These are phyloP conservation scores for Pyrenophora teres DNA, from an alignment of 2,329 filamentous ascomycete species.

Conservation along the genomic window DNA sequence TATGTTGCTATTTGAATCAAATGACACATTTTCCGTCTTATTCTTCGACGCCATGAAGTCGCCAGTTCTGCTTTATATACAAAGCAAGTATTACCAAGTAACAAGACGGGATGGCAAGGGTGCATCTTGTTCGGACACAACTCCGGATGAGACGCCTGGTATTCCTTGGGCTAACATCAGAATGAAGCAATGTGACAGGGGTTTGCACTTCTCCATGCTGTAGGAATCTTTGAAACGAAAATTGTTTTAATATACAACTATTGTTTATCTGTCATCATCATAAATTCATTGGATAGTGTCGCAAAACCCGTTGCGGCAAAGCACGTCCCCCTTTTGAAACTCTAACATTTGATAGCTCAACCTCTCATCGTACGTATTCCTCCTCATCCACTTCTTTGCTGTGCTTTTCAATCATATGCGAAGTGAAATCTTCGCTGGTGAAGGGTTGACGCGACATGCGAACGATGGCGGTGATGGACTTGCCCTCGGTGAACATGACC, in stretches of 20 bases:
- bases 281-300: background rate
- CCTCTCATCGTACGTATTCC: background rate
- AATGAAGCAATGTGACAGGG: too few relatives aligned
- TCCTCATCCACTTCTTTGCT: slow-evolving; percentile 17
- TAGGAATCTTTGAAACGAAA: too few relatives aligned
- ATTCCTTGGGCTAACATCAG: too few relatives aligned
- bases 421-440: slow-evolving; percentile 9
- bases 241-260: background rate
- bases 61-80: too few relatives aligned
- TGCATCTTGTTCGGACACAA: too few relatives aligned
- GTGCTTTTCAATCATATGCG: slow-evolving; percentile 18
- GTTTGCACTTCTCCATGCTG: too few relatives aligned
- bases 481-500: slow-evolving; percentile 50
- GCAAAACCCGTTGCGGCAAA: background rate
- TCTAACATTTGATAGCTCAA: background rate
- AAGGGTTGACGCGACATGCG: slow-evolving; percentile 26
- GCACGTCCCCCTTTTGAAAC: background rate
- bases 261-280: background rate
- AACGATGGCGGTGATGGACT: slow-evolving; percentile 33
- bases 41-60: too few relatives aligned
- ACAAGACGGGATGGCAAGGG: too few relatives aligned
- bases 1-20: too few relatives aligned
- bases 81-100: too few relatives aligned
- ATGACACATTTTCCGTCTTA: too few relatives aligned
- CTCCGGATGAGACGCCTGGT: too few relatives aligned